phyloP scores from a whole-genome alignment of 805 yeast species.

The Schwanniomyces yamadae region DNA sequence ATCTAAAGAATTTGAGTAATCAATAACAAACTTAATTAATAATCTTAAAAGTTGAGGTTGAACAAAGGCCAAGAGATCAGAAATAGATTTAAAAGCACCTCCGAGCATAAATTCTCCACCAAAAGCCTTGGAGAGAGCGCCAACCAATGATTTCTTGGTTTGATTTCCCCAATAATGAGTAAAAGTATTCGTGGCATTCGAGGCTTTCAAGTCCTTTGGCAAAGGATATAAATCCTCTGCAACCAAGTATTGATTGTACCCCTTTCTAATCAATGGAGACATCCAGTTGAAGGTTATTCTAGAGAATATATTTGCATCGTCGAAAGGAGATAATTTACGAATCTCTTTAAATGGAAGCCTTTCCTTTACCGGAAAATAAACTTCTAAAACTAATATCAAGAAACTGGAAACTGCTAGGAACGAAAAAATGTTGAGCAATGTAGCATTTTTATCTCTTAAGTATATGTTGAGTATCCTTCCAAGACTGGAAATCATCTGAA shows the following conservation, averaged over 20 bases:
- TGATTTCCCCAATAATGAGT: constrained; percentile 62
- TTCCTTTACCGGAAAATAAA: constrained; percentile 33
- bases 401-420: constrained; percentile 39
- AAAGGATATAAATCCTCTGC: constrained; percentile 75
- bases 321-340: constrained; percentile 40
- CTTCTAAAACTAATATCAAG: constrained; percentile 45
- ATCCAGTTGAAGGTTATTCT: constrained; percentile 86
- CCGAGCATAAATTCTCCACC: constrained; percentile 71
- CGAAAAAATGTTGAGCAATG: constrained; percentile 19
- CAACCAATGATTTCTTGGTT: constrained; percentile 47
- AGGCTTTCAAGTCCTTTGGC: constrained; percentile 65
- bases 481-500: constrained; percentile 47
- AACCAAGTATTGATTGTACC: constrained; percentile 58
- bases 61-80: constrained; percentile 66
- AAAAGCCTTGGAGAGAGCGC: constrained; percentile 68
- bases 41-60: constrained; percentile 32
- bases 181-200: constrained; percentile 48
- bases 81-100: constrained; percentile 67
- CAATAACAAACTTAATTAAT: constrained; percentile 33
- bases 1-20: constrained; percentile 34
- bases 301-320: constrained; percentile 69
- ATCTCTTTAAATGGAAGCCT: constrained; percentile 21
- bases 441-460: constrained; percentile 31
- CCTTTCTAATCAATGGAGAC: constrained; percentile 78
- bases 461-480: constrained; percentile 43